phyloP scores from a whole-genome alignment of 805 yeast genomes.

The Myxozyma melibiosi region DNA sequence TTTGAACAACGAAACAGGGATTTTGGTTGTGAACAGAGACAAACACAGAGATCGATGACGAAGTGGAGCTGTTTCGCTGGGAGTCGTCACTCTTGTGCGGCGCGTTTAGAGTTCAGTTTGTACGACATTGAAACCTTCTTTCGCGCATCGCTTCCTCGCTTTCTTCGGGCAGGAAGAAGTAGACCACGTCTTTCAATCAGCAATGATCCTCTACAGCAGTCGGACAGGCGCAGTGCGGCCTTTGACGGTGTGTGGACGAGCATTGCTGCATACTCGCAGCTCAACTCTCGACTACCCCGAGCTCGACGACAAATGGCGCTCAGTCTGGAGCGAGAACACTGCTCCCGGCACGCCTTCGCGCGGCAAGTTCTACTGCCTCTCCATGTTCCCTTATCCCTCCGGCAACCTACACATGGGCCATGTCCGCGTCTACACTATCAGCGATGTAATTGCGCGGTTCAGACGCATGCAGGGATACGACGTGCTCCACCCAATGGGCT shows the following conservation, averaged over 20 bases:
- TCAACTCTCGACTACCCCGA: slow-evolving; percentile 17
- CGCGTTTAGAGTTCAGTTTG: slow-evolving; percentile 2
- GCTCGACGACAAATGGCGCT: slow-evolving; percentile 24
- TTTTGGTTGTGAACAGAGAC: not conserved
- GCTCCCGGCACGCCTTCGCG: slow-evolving; percentile 16
- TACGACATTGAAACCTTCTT: slow-evolving; percentile 2
- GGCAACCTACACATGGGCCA: slow-evolving; percentile 94
- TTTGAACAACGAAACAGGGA: too few relatives aligned
- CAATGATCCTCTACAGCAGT: not conserved
- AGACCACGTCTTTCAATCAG: too few relatives aligned
- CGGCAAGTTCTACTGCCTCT: slow-evolving; percentile 55
- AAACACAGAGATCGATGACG: not conserved
- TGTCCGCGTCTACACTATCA: slow-evolving; percentile 85
- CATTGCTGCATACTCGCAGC: not conserved
- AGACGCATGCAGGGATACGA: slow-evolving; percentile 72
- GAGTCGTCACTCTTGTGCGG: not conserved
- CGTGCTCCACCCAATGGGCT: slow-evolving; percentile 96
- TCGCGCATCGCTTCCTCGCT: too few relatives aligned
- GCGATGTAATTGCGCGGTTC: slow-evolving; percentile 80
- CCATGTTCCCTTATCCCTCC: slow-evolving; percentile 97
- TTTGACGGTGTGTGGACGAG: not conserved
- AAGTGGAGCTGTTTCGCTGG: not conserved
- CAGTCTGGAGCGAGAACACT: slow-evolving; percentile 13
- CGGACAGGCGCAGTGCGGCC: not conserved
- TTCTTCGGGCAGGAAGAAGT: too few relatives aligned